Base-by-base conservation (phyloP, 805 yeast genomes). In the Groenewaldozyma salmanticensis region DNA sequence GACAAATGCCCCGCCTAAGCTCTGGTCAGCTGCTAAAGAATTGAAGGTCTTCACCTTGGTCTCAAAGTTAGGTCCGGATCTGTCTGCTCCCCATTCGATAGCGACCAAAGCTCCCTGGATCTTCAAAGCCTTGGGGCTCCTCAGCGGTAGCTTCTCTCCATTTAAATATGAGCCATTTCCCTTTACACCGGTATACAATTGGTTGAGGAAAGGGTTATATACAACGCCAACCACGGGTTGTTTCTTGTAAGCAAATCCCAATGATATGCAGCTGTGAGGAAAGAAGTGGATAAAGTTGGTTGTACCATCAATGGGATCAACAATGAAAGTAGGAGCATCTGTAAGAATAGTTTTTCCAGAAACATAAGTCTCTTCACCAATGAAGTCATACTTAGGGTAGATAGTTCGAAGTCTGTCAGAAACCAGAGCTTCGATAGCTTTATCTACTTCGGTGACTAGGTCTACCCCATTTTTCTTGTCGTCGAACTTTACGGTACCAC, bases 251-350 rank as follows among this genome's bases (percentile, higher is more conserved):
- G 79, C 66, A 40, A 77, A 66, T 0, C 82, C 82, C 31, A 77
- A 52, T 1, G 82, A 77, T 37, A 75, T 74, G 57, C 81, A 77
- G 34, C 77, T 69, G 53, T 66, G 72, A 1, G 82, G 83, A 59
- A 73, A 77, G 35, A 65, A 68, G 54, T 77, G 83, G 39, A 77
- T 68, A 55, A 77, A 77, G 56, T 77, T 73, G 4, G 81, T 75
- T 1, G 83, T 77, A 9, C 82, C 82, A 49, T 76, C 81, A 53
- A 75, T 72, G 33, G 80, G 80, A 52, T 77, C 82, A 16, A 77
- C 78, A 41, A 77, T 69, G 52, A 77, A 77, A 1, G 81, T 76
- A 17, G 82, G 82, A 3, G 61, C 71, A 32, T 66, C 66, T 1
- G 71, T 60, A 13, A 77, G 59, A 35, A 53, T 54, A 2, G 77